Evolutionary conservation across 1,139 yeast genomes (phyloP), one percentile per base, ranked within the genome.

Genomic region (Blastobotrys niveus): DNA sequence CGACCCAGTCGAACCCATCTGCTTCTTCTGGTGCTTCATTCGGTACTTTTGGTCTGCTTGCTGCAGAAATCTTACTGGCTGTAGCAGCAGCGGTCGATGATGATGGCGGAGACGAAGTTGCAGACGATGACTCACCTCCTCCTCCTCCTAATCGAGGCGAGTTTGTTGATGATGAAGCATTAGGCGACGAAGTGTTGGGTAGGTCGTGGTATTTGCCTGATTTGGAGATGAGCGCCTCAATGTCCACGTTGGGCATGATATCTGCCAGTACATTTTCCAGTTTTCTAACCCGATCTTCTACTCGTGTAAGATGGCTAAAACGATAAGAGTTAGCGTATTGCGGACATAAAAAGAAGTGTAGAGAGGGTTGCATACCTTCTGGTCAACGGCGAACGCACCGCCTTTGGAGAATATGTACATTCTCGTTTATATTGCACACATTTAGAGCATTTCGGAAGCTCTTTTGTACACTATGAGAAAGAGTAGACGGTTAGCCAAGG

Each of bases 341-440:
- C 6, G 8, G 3, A 4, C 12, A 33, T 5, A 10, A 25, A 25
- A 25, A 25, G 27, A 25, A 25, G 12, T 9, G 12, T 25, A 25
- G 12, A 25, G 24, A 12, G 9, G 9, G 22, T 8, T 2, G 37
- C 53, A 39, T 82, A 83, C 17, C 83, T 87, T 54, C 96, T 70
- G 0, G 95, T 86, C 49, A 86, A 67, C 0, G 95, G 95, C 6
- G 89, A 79, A 48, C 95, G 68, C 26, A 82, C 81, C 1, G 82
- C 75, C 50, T 84, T 70, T 12, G 96, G 95, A 22, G 85, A 78
- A 61, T 86, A 86, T 3, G 76, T 67, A 63, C 96, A 86, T 39
- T 74, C 73, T 83, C 94, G 81, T 34, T 73, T 71, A 59, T 84
- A 87, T 46, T 76, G 79, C 15, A 72, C 64, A 65, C 96, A 86